Percentiles rank a stretch among this genome's conserved stretches.
Conservation (phyloP, 352 stramenopile genomes). For the Pelagophyceae sp. region DNA sequence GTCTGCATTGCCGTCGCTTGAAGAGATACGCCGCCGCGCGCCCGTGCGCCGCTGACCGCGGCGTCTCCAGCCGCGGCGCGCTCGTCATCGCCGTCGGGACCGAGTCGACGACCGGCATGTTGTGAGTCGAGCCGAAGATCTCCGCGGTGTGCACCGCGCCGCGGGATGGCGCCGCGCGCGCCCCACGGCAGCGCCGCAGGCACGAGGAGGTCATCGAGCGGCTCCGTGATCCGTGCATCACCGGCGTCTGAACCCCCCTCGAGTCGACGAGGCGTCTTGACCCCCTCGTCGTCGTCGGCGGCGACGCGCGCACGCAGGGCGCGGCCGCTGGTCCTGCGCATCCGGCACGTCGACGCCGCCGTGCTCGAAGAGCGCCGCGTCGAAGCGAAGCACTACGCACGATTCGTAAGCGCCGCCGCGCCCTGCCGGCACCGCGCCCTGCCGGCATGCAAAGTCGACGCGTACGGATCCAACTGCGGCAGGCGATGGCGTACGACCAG, state of each 20-base stretch:
- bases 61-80: not conserved
- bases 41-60: not conserved
- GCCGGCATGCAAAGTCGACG: not conserved
- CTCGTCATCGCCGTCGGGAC: not conserved
- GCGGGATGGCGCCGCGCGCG: too few relatives aligned
- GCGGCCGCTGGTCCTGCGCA: not conserved
- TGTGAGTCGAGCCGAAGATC: not conserved
- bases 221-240: not conserved
- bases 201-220: constrained; percentile 14
- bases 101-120: constrained; percentile 10
- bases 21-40: too few relatives aligned
- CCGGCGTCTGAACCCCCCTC: too few relatives aligned
- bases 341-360: not conserved
- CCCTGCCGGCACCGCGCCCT: too few relatives aligned
- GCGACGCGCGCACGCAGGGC: too few relatives aligned
- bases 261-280: too few relatives aligned
- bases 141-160: too few relatives aligned
- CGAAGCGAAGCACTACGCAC: not conserved
- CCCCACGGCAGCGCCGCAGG: too few relatives aligned
- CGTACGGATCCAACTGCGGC: not conserved
- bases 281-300: too few relatives aligned
- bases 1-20: not conserved
- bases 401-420: not conserved
- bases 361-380: not conserved
- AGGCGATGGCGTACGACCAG: not conserved